Evolutionary conservation across 495 filamentous ascomycete genomes (phyloP).

Genomic region (Aspergillus ostianus): DNA sequence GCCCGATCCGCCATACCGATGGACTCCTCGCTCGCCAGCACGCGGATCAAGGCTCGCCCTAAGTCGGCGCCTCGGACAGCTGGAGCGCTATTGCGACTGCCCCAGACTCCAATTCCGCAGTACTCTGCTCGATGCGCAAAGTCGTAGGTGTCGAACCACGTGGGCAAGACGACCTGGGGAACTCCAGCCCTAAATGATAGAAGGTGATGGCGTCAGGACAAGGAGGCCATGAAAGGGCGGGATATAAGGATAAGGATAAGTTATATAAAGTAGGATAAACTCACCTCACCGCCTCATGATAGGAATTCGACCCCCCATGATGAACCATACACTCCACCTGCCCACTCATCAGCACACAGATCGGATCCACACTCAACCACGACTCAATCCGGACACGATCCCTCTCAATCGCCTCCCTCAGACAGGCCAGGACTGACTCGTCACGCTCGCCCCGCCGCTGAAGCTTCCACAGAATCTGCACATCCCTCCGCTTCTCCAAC

Average conservation of each 20-base stretch:
- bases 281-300: constrained; percentile 39
- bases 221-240: not conserved
- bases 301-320: constrained; percentile 47
- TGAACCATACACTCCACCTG: constrained; percentile 40
- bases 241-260: not conserved
- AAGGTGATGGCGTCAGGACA: constrained; percentile 1
- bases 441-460: not conserved
- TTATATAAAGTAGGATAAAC: not conserved
- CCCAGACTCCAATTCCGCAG: constrained; percentile 43
- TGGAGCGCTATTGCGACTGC: constrained; percentile 23
- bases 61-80: constrained; percentile 19
- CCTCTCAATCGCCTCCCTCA: constrained; percentile 17
- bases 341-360: constrained; percentile 33
- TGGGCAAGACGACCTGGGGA: constrained; percentile 43
- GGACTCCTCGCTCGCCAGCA: constrained; percentile 15
- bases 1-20: constrained; percentile 13
- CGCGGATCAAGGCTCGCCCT: constrained; percentile 18
- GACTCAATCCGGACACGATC: constrained; percentile 27
- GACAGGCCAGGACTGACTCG: not conserved
- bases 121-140: constrained; percentile 38
- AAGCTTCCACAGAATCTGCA: constrained; percentile 49
- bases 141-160: constrained; percentile 43
- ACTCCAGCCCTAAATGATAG: constrained; percentile 35
- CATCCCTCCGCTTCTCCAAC: constrained; percentile 16
- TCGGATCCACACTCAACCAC: constrained; percentile 40